Percentiles rank a stretch among this genome's conserved stretches.
Evolutionary conservation across 164 flowering plant species (phyloP).

Genomic region (Vitis rupestris): DNA sequence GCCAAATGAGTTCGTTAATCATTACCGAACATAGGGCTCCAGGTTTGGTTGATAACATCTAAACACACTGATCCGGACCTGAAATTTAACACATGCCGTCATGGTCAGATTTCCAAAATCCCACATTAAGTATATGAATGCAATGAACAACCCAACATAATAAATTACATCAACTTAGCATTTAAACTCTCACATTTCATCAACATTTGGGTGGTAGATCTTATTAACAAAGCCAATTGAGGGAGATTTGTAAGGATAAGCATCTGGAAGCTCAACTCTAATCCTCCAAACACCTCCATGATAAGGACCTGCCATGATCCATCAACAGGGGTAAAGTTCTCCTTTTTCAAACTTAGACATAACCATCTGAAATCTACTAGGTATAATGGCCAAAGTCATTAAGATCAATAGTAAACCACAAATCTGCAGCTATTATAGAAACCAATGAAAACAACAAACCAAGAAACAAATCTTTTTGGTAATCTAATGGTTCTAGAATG

Average conservation of each 20-base stretch:
- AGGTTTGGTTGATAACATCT: conserved; percentile 95
- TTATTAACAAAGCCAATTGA: conserved; percentile 95
- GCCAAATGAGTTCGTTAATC: neutral
- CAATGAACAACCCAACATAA: conserved; percentile 1
- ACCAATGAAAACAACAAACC: neutral
- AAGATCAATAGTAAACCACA: conserved; percentile 14
- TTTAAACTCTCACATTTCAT: conserved; percentile 71
- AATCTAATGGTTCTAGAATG: too few species aligned
- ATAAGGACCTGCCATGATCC: conserved; percentile 69
- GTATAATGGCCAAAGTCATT: conserved; percentile 4
- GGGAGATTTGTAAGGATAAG: conserved; percentile 97
- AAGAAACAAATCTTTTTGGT: too few species aligned
- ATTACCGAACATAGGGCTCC: conserved; percentile 99
- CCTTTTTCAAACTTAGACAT: neutral
- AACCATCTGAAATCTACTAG: neutral
- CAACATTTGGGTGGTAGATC: conserved; percentile 97
- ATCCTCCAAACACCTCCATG: conserved; percentile 92
- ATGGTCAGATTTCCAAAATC: conserved; percentile 7
- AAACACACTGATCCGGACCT: conserved; percentile 98
- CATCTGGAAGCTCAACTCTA: conserved; percentile 94
- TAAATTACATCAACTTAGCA: neutral
- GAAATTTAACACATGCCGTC: conserved; percentile 27
- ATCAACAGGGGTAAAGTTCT: conserved; percentile 1
- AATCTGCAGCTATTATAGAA: conserved; percentile 8
- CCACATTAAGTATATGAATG: neutral